Conservation (phyloP, 2,329 filamentous ascomycete genomes). For the Paramyrothecium sp. region DNA sequence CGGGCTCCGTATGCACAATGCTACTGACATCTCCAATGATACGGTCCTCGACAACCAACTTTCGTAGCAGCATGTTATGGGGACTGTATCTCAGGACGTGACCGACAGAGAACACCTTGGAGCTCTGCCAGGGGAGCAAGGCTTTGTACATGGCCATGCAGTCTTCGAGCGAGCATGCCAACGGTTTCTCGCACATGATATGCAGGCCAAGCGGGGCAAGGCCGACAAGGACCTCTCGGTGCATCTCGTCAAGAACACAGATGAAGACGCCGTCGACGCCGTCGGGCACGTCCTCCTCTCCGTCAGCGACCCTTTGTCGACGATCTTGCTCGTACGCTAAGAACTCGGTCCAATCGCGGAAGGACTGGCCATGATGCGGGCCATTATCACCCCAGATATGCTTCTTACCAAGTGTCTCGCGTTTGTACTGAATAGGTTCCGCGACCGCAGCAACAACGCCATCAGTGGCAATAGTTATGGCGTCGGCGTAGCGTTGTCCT, state of each 20-base stretch:
- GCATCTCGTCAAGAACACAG: constrained; percentile 82
- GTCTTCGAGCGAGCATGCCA: constrained; percentile 76
- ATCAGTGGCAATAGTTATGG: constrained; percentile 62
- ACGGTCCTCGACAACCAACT: constrained; percentile 70
- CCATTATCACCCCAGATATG: constrained; percentile 67
- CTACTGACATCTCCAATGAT: constrained; percentile 83
- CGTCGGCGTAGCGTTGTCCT: constrained; percentile 70
- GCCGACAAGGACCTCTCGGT: constrained; percentile 75
- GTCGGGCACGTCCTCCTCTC: constrained; percentile 41
- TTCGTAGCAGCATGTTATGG: constrained; percentile 82
- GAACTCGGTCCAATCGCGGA: constrained; percentile 73
- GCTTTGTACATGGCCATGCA: constrained; percentile 73
- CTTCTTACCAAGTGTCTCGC: constrained; percentile 64
- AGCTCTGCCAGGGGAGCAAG: constrained; percentile 34
- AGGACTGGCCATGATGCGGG: constrained; percentile 63
- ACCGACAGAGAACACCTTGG: constrained; percentile 78
- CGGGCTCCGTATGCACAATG: constrained; percentile 88
- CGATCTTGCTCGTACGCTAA: constrained; percentile 68
- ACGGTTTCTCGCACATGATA: constrained; percentile 92
- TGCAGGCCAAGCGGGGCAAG: constrained; percentile 72
- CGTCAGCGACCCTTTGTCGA: constrained; percentile 49
- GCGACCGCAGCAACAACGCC: constrained; percentile 75
- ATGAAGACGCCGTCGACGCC: constrained; percentile 64
- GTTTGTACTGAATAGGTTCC: constrained; percentile 78
- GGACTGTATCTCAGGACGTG: constrained; percentile 93